Evolutionary conservation across 108 stramenopile species (phyloP), one percentile per base, ranked within the genome.

Genomic region (Conticribra weissflogii): DNA sequence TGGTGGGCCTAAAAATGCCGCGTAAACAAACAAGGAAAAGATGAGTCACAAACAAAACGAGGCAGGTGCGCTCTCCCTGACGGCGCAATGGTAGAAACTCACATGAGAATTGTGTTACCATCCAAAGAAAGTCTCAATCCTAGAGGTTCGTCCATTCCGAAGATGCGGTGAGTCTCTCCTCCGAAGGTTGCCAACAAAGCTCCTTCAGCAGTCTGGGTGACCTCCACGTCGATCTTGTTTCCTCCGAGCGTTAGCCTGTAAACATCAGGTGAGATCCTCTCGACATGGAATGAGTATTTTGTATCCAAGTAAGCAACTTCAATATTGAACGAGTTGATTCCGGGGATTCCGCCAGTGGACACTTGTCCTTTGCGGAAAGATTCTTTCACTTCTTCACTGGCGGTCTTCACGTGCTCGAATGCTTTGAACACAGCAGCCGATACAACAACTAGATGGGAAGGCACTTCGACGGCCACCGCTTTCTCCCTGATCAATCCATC

Each of bases 401-500:
- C 59, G 52, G 66, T 84, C 84, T 86, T 83, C 62, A 95, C 90
- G 71, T 95, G 92, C 28, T 92, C 76, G 83, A 89, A 89, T 24
- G 98, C 96, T 45, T 84, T 83, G 92, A 92, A 94, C 29, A 97
- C 78, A 31, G 96, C 98, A 30, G 96, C 96, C 48, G 82, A 80
- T 33, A 86, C 71, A 54, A 97, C 97, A 28, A 96, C 95, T 71
- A 93, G 80, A 53, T 94, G 76, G 59, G 88, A 74, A 21, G 88
- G 88, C 76, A 81, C 68, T 24, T 84, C 90, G 45, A 93, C 83
- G 24, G 72, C 50, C 14, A 96, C 89, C 41, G 81, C 74, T 87
- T 98, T 98, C 68, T 96, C 96, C 55, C 82, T 82, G 78, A 98
- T 93, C 44, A 98, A 76, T 4, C 96, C 96, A 79, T 98, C 98